These are phyloP conservation scores for Polytrichum commune DNA, from an alignment of 225 moss, liverwort and hornwort genomes.

Conservation along the genomic window DNA sequence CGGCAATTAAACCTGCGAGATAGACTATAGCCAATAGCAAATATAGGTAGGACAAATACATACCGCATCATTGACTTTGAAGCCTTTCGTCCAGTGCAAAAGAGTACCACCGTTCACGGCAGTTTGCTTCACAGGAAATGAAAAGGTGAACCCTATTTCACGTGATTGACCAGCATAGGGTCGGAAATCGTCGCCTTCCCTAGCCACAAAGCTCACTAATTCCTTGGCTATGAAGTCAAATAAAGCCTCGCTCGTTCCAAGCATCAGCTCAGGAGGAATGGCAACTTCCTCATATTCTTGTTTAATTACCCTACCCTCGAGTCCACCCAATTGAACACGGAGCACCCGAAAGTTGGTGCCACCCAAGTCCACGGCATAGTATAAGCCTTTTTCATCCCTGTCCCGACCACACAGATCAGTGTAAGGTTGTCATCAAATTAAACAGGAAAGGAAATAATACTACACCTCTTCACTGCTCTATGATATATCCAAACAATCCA, in stretches of 20 bases:
- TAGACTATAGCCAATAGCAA: constrained; percentile 1
- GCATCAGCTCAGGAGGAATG: constrained; percentile 54
- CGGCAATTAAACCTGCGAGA: too few species aligned
- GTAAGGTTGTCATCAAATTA: neutral
- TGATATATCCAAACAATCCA: too few species aligned
- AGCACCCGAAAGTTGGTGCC: constrained; percentile 86
- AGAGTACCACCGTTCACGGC: constrained; percentile 61
- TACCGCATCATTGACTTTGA: constrained; percentile 68
- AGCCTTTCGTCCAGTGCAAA: constrained; percentile 80
- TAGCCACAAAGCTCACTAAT: constrained; percentile 56
- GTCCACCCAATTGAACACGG: constrained; percentile 67
- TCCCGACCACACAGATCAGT: constrained; percentile 9
- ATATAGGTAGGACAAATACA: constrained; percentile 6
- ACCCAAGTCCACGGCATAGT: constrained; percentile 77
- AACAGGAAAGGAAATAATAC: neutral
- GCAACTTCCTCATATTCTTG: constrained; percentile 61
- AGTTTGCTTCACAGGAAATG: constrained; percentile 74
- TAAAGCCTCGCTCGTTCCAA: constrained; percentile 57
- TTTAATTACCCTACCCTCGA: constrained; percentile 50
- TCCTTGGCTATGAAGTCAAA: constrained; percentile 77
- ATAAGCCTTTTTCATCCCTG: constrained; percentile 60
- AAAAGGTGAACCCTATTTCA: constrained; percentile 84
- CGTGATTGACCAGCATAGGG: constrained; percentile 34
- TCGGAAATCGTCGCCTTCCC: constrained; percentile 48
- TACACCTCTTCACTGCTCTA: neutral